Evolutionary conservation across 768 basidiomycete species (phyloP).

Genomic region (Rubroboletus satanas): DNA sequence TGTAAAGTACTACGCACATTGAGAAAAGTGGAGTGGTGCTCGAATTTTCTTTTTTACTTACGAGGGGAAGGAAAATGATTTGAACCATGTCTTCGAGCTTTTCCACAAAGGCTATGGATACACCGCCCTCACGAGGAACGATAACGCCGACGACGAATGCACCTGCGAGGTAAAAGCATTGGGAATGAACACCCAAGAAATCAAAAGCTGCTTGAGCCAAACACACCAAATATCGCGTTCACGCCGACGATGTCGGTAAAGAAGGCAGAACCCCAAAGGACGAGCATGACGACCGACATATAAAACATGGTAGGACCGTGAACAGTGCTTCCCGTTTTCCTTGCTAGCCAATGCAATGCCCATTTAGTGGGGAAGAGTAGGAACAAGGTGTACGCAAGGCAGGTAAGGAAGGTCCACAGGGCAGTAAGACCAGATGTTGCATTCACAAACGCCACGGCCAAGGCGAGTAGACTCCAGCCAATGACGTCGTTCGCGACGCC

Average conservation of each 20-base stretch:
- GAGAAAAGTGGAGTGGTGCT: neutral
- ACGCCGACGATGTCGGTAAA: slow-evolving; percentile 95
- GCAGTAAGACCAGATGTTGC: slow-evolving; percentile 80
- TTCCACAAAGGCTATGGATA: slow-evolving; percentile 81
- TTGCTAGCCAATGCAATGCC: slow-evolving; percentile 66
- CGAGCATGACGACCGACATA: slow-evolving; percentile 80
- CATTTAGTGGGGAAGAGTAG: slow-evolving; percentile 65
- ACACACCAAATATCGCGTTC: slow-evolving; percentile 81
- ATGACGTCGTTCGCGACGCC: slow-evolving; percentile 90
- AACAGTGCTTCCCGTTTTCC: slow-evolving; percentile 72
- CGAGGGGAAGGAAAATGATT: slow-evolving; percentile 84
- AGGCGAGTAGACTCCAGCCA: slow-evolving; percentile 84
- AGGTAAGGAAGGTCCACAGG: slow-evolving; percentile 76
- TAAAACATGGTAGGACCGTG: slow-evolving; percentile 83
- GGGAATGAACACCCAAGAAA: neutral
- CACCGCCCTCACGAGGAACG: slow-evolving; percentile 83
- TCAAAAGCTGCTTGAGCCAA: neutral
- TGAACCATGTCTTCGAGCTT: slow-evolving; percentile 94
- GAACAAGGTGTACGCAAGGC: slow-evolving; percentile 77
- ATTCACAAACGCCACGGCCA: slow-evolving; percentile 90
- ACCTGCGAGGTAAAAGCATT: slow-evolving; percentile 35
- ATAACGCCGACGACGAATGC: slow-evolving; percentile 81
- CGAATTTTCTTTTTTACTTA: slow-evolving; percentile 33
- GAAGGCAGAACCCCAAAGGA: slow-evolving; percentile 84
- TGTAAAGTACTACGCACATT: slow-evolving; percentile 74